Conservation (phyloP, 495 filamentous ascomycete genomes). For the Penicillium daleae region DNA sequence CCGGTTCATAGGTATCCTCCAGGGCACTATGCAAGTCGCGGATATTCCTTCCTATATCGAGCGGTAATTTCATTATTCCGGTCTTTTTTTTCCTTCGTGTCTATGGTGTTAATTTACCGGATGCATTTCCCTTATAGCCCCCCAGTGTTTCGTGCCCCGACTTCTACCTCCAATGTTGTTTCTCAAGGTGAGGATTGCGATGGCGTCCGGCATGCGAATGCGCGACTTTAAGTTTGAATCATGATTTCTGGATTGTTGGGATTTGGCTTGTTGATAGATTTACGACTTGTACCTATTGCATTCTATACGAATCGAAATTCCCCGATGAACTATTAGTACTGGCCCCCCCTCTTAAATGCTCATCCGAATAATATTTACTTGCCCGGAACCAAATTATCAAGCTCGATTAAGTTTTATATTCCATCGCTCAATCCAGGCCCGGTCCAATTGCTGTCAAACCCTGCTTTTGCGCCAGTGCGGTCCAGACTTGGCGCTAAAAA, state of each 20-base stretch:
- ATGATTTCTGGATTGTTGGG: constrained; percentile 12
- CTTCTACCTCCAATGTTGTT: constrained; percentile 20
- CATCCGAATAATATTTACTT: not conserved
- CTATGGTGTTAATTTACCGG: constrained; percentile 39
- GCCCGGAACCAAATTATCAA: not conserved
- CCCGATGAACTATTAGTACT: not conserved
- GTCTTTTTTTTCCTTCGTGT: constrained; percentile 24
- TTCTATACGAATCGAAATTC: constrained; percentile 14
- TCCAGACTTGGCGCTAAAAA: constrained; percentile 26
- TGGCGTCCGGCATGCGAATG: constrained; percentile 24
- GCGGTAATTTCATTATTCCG: constrained; percentile 37
- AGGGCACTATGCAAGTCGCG: constrained; percentile 46
- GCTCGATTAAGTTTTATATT: not conserved
- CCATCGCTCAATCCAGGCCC: not conserved
- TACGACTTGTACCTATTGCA: constrained; percentile 28
- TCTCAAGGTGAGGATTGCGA: constrained; percentile 24
- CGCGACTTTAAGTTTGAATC: constrained; percentile 29
- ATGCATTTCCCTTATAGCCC: constrained; percentile 30
- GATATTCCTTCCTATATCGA: constrained; percentile 51
- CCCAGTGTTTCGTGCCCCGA: constrained; percentile 24
- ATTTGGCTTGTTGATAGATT: constrained; percentile 23
- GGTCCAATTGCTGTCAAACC: constrained; percentile 4
- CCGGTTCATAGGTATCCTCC: constrained; percentile 38
- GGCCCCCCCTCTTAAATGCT: not conserved
- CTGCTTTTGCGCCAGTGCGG: constrained; percentile 5